Evolutionary conservation across 1,284 basidiomycete genomes (phyloP), one percentile per base, ranked within the genome.

Genomic region (Melampsora larici-populina): DNA sequence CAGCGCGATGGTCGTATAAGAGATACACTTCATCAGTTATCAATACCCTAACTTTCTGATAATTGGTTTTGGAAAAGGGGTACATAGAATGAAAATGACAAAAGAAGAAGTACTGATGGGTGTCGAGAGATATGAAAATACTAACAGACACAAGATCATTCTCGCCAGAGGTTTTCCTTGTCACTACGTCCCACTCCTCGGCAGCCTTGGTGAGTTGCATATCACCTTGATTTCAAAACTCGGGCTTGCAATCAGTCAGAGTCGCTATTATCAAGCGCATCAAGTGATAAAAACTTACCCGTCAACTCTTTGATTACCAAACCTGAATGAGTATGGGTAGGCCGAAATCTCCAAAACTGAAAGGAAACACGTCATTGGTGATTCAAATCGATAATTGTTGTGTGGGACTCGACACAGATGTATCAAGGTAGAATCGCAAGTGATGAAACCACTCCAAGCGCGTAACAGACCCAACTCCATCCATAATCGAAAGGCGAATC

Each of bases 111-210:
- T 15, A 51, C 7, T n/a, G n/a, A n/a, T n/a, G n/a, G n/a, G n/a
- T n/a, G n/a, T 24, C 29, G 15, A 13, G 15, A 43, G 43, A 29
- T 66, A 24, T 24, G 43, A 7, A 13, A 17, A 13, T 26, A 67
- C 58, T 31, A 13, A 69, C 74, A 71, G 92, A 90, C 24, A 93
- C 93, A 31, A 99, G 87, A 83, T 98, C 95, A 17, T 95, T 95
- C 84, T 98, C 95, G 8, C 96, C 95, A 0, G 92, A 94, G 0
- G 96, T 94, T 83, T 97, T 99, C 79, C 97, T 88, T 7, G 97
- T 99, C 0, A 99, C 97, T 0, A 99, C 97, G 81, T 99, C 97
- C 97, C 97, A 99, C 85, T 99, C 99, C 84, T 99, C 97, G 0
- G 97, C 96, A 43, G 90, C 88, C 82, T 92, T 91, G 1, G 97